Evolutionary conservation across 495 filamentous ascomycete species (phyloP), one percentile per base, ranked within the genome.

Genomic region (Astrothelium macrocarpum): DNA sequence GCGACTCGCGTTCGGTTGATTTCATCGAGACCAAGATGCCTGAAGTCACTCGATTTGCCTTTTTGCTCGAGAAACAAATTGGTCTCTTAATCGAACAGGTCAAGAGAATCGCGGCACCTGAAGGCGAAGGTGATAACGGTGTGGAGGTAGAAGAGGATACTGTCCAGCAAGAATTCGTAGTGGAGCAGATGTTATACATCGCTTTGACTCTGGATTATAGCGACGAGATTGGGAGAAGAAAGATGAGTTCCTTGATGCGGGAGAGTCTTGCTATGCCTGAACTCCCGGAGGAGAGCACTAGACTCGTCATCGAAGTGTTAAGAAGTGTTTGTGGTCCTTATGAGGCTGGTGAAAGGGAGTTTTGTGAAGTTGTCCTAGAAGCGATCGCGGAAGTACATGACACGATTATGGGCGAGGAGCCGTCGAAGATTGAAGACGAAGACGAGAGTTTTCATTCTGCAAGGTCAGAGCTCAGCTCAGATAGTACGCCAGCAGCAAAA

Each of bases 371-470:
- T 23, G 87, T 97, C 5, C 82, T 96, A 26, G 94, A 97, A 78
- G 90, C 91, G 32, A 87, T 97, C 64, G 91, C 94, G 5, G 94
- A 97, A 73, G 90, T 97, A 1, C 95, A 97, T 71, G 94, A 99
- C 71, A 89, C 86, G 2, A 91, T 97, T 53, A 81, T 83, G 58
- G 71, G 72, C 65, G 77, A 78, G 28, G 73, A 78, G 9, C 68
- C 71, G 0, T 71, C 71, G 18, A 80, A 78, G 10, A 77, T 77
- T 0, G 87, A 91, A 43, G 81, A 69, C 20, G 71, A 67, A 12
- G 84, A 90, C 39, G 93, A 96, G 65, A 94, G 89, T 72, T 97
- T 97, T 70, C 90, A 95, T 64, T 95, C 91, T 10, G 93, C 94
- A 2, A 81, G 80, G 61, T 96, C 92, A 16, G 90, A 95, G 69